Evolutionary conservation across 164 flowering plant genomes (phyloP), one percentile per base, ranked within the genome.

Genomic region (Santalum album): DNA sequence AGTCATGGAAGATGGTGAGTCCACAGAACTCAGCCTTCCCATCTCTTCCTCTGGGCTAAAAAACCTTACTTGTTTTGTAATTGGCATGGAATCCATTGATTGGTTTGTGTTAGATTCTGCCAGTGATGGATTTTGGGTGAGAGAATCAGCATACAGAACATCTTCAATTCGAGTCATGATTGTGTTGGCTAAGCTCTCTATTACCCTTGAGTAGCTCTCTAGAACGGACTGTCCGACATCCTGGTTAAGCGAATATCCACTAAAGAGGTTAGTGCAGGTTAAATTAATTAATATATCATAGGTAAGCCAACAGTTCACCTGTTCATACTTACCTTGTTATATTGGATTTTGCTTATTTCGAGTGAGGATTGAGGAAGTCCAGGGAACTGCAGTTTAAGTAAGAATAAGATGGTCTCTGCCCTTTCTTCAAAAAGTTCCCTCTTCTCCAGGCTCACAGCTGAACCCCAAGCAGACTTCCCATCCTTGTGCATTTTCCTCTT

Each of bases 381-480:
- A 0, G 95, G 97, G 54, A 86, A 90, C 20, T 72, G 70, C 11
- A 83, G 97, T 53, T 90, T 90, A 53, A 90, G 75, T 24, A 87
- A 70, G 59, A 84, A 65, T 50, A 90, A 63, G 55, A 90, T 80
- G 23, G 90, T 87, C 53, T 90, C 95, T 19, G 83, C 90, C 66
- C 97, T 84, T 51, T 90, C 97, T 69, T 90, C 97, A 40, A 90
- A 90, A 14, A 78, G 75, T 49, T 87, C 95, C 54, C 97, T 78
- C 62, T 81, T 90, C 69, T 87, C 97, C 64, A 79, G 25, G 59
- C 92, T 87, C 20, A 87, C 82, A 15, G 80, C 76, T 26, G 89
- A 84, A 48, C 90, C 76, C 97, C 97, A 90, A 19, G 86, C 55
- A 49, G 92, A 78, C 54, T 81, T 86, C 2, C 64, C 61, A 55